Evolutionary conservation across 2,329 filamentous ascomycete genomes (phyloP).

Genomic region (Exserohilum turcica): DNA sequence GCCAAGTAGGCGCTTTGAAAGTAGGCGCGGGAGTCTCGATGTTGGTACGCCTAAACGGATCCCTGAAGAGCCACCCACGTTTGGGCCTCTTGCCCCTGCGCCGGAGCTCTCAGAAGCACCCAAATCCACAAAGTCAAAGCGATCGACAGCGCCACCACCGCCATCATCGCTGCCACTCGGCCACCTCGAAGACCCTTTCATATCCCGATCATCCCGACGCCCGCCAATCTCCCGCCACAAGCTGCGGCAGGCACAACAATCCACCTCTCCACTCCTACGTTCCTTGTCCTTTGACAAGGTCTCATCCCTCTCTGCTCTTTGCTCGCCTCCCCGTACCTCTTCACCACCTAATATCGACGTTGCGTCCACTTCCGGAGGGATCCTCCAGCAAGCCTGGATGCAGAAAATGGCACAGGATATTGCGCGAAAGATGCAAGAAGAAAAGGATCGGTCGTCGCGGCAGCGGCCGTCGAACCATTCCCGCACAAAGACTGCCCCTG

Average conservation of each 20-base stretch:
- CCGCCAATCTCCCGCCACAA: constrained; percentile 39
- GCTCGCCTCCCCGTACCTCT: constrained; percentile 30
- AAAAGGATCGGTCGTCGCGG: constrained; percentile 62
- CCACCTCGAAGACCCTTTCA: constrained; percentile 16
- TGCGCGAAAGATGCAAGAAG: constrained; percentile 82
- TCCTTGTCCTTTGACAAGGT: constrained; percentile 43
- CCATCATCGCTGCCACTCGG: constrained; percentile 1
- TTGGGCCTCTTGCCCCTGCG: constrained; percentile 34
- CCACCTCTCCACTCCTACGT: constrained; percentile 44
- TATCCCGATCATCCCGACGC: constrained; percentile 24
- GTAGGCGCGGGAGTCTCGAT: constrained; percentile 32
- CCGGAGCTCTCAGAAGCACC: constrained; percentile 34
- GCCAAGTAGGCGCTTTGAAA: constrained; percentile 30
- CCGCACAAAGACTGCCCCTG: constrained; percentile 13
- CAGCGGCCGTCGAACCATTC: constrained; percentile 11
- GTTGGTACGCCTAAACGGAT: constrained; percentile 32
- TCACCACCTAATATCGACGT: constrained; percentile 33
- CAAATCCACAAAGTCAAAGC: constrained; percentile 29
- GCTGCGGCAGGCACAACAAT: constrained; percentile 40
- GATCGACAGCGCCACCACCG: constrained; percentile 10
- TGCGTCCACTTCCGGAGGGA: constrained; percentile 51
- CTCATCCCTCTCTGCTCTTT: constrained; percentile 31
- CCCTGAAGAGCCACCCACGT: constrained; percentile 17
- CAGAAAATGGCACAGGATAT: constrained; percentile 95
- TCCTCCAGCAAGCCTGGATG: constrained; percentile 83